phyloP scores from a whole-genome alignment of 2,329 filamentous ascomycete genomes.

The Talaromyces sp. region DNA sequence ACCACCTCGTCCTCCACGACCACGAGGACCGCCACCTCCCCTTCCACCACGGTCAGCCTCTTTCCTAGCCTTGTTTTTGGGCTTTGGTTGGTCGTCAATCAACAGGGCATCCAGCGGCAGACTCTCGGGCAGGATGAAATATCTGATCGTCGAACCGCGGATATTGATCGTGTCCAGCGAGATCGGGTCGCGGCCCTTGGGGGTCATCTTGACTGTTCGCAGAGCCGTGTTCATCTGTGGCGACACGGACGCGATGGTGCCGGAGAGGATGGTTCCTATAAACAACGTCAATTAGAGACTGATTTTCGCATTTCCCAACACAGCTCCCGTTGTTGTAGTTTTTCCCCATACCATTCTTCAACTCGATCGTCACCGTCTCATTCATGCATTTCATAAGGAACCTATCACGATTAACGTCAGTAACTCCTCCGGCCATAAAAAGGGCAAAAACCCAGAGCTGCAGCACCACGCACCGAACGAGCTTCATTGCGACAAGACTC shows the following conservation, averaged over 20 bases:
- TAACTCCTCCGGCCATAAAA: background rate
- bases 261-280: conserved; percentile 86
- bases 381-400: conserved; percentile 99
- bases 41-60: conserved; percentile 56
- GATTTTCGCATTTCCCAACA: background rate
- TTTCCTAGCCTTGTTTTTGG: conserved; percentile 99
- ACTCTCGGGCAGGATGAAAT: conserved; percentile 93
- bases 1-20: conserved; percentile 41
- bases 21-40: conserved; percentile 31
- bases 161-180: conserved; percentile 94
- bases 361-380: conserved; percentile 95
- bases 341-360: conserved; percentile 76
- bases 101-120: conserved; percentile 91
- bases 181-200: conserved; percentile 79
- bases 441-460: background rate
- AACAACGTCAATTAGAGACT: background rate
- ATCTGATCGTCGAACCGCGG: conserved; percentile 90
- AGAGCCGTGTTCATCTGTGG: conserved; percentile 98
- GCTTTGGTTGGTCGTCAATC: conserved; percentile 94
- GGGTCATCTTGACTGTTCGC: conserved; percentile 94
- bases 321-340: background rate
- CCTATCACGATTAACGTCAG: conserved; percentile 43
- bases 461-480: conserved; percentile 69
- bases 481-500: conserved; percentile 54
- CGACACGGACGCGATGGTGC: conserved; percentile 92